phyloP scores from a whole-genome alignment of 495 filamentous ascomycete genomes.

The Penicillium ucsense region DNA sequence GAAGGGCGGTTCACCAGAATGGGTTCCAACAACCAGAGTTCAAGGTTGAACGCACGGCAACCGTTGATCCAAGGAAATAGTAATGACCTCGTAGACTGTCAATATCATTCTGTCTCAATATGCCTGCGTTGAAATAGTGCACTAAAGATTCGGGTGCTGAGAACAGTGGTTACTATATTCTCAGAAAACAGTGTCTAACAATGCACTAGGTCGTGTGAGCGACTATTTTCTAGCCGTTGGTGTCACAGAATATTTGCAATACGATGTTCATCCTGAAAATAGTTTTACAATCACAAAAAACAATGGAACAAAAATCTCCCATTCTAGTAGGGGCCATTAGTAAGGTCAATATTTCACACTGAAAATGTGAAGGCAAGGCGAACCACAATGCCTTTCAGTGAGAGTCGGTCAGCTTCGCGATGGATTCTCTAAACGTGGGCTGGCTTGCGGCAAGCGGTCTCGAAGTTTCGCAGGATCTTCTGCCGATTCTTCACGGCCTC shows the following conservation, averaged over 20 bases:
- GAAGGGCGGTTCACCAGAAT: not conserved
- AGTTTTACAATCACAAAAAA: too few species aligned
- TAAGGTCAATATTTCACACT: too few species aligned
- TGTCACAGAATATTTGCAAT: too few species aligned
- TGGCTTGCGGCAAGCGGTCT: not conserved
- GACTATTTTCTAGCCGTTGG: too few species aligned
- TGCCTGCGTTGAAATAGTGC: not conserved
- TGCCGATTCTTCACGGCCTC: not conserved
- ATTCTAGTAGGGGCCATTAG: too few species aligned
- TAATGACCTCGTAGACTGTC: not conserved
- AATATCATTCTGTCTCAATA: not conserved
- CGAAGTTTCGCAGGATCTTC: not conserved
- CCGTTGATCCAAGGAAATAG: not conserved
- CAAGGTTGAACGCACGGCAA: not conserved
- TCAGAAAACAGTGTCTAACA: too few species aligned
- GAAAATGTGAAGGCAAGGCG: too few species aligned
- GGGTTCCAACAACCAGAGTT: not conserved
- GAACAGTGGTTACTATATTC: not conserved
- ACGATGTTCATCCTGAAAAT: too few species aligned
- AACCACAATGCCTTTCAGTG: not conserved
- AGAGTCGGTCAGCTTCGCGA: not conserved
- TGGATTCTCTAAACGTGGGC: not conserved
- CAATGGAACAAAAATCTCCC: too few species aligned
- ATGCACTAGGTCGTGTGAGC: too few species aligned
- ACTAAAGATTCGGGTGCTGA: not conserved